Base-by-base conservation (phyloP, 208 protist species). In the Tritrichomonas musculus region DNA sequence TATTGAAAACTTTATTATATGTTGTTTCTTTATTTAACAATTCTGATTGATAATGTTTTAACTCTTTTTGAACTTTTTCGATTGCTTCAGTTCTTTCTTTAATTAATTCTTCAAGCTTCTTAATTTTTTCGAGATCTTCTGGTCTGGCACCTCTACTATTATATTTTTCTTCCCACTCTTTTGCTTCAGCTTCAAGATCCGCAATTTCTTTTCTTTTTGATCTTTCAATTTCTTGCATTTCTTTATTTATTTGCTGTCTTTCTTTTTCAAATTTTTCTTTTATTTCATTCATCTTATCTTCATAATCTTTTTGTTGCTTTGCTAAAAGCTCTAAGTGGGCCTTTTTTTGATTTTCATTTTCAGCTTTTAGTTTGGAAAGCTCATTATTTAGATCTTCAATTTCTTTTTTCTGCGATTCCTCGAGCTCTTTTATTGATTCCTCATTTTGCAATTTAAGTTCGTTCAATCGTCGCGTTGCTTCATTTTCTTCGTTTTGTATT, bases 1-100 rank as follows among this genome's bases (percentile, higher is more conserved):
- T 88, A n/a, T 88, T 88, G 47, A 88, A 88, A 9, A 88, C 77
- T 88, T 88, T 88, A 50, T 88, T 88, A 50, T 60, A 88, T 27
- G 77, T 88, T 39, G 77, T 88, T 57, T 88, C 77, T 57, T 47
- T 88, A 49, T 88, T 88, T 9, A 88, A 30, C 1, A 88, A 30
- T 17, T 88, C 77, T 11, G 47, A 8, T 50, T 88, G 77, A 30
- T 88, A 88, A 17, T 47, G 0, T 36, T 88, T 88, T 27, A 88
- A 20, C 30, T 88, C 77, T 39, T 30, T 27, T 39, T 88, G 77
- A 20, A 88, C 47, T 88, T 88, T 88, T 39, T 88, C 77, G 4
- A 88, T 88, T 33, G 77, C 77, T 39, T 44, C 77, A 57, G 41
- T 53, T 60, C 77, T 53, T 50, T 88, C 77, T n/a, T 44, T 47